A percentile compares a stretch with the other conserved stretches of the same genome.
Conservation (phyloP, 148 eudicot genomes). For the Fagopyrum homotropicum region DNA sequence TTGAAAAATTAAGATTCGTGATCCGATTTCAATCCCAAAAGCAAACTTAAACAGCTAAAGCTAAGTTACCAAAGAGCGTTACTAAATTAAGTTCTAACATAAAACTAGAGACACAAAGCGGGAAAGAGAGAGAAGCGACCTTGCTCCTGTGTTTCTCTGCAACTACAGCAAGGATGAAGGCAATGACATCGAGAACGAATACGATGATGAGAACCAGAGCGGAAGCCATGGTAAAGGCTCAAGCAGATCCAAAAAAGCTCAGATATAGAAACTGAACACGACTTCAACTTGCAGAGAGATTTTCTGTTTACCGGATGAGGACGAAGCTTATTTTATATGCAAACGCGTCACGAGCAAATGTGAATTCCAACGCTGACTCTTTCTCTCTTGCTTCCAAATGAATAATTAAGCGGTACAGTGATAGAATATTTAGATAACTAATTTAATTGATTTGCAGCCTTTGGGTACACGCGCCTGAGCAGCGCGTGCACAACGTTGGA, state of each 20-base stretch:
- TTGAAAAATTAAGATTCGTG: background rate
- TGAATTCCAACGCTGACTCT: too few relatives aligned
- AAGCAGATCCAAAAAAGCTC: background rate
- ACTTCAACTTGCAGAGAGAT: background rate
- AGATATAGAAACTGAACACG: background rate
- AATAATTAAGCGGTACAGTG: too few relatives aligned
- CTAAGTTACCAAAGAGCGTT: background rate
- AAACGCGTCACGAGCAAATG: too few relatives aligned
- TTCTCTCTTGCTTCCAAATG: too few relatives aligned
- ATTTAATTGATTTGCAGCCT: too few relatives aligned
- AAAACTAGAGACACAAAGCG: background rate
- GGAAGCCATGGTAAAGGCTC: slow-evolving; percentile 33
- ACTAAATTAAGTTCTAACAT: background rate
- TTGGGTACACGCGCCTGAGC: too few relatives aligned
- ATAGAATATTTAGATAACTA: too few relatives aligned
- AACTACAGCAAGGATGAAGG: slow-evolving; percentile 55
- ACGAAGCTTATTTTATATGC: background rate
- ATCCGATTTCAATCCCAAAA: background rate
- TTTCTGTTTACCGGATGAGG: background rate
- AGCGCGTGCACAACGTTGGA: too few relatives aligned
- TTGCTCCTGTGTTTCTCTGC: slow-evolving; percentile 46
- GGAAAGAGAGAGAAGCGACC: slow-evolving; percentile 15
- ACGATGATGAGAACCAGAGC: slow-evolving; percentile 33
- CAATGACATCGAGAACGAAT: slow-evolving; percentile 43
- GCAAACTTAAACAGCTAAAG: background rate